Percentiles rank a stretch among this genome's conserved stretches.
Evolutionary conservation across 2,329 filamentous ascomycete genomes (phyloP).

Genomic region (Hymenoscyphus salicellus): DNA sequence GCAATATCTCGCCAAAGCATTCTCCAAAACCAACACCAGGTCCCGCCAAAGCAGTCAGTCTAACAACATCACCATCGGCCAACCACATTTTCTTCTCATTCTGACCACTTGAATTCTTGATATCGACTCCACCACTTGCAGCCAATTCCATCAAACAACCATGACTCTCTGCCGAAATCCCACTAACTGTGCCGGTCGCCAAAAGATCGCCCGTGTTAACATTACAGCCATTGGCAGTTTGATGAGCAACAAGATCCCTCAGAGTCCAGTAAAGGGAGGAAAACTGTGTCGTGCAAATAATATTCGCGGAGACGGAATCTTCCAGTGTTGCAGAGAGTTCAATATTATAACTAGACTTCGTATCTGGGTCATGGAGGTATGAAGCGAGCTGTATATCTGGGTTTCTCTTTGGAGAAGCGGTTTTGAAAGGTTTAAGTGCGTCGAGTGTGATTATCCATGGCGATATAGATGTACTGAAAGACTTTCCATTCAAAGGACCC

Average conservation of each 20-base stretch:
- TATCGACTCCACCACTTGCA: constrained; percentile 36
- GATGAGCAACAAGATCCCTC: constrained; percentile 39
- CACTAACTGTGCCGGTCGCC: constrained; percentile 44
- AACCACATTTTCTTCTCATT: constrained; percentile 34
- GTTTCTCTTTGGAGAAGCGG: too few species aligned
- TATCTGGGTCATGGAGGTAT: too few species aligned
- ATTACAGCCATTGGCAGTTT: constrained; percentile 40
- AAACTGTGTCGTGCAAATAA: constrained; percentile 34
- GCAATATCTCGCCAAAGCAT: constrained; percentile 18
- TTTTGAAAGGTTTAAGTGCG: too few species aligned
- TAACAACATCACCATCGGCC: constrained; percentile 40
- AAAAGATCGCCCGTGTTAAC: constrained; percentile 42
- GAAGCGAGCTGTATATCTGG: too few species aligned
- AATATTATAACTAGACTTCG: too few species aligned
- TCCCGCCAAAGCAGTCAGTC: constrained; percentile 18
- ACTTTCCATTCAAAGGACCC: too few species aligned
- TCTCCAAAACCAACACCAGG: constrained; percentile 32
- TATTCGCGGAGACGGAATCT: constrained; percentile 43
- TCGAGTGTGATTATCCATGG: too few species aligned
- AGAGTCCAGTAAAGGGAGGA: constrained; percentile 41
- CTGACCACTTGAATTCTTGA: constrained; percentile 33
- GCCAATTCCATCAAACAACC: constrained; percentile 44
- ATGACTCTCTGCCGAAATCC: constrained; percentile 34
- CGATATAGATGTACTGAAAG: too few species aligned
- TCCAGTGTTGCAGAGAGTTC: constrained; percentile 39